Evolutionary conservation across 2,329 filamentous ascomycete species (phyloP).

Genomic region (Verticillium nubilum): DNA sequence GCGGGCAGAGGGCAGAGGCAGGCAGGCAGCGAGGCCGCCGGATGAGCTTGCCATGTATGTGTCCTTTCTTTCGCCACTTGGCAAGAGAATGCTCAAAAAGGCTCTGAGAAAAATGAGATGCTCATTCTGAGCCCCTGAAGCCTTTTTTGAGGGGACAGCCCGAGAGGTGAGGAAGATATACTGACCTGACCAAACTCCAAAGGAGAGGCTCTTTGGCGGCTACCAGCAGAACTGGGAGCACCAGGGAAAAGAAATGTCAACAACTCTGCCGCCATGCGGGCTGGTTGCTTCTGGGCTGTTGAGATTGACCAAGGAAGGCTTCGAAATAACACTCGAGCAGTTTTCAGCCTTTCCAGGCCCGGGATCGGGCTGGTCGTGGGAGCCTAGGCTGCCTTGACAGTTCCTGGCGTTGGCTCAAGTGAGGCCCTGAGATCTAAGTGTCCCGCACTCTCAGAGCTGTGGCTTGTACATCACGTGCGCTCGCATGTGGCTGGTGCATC

Average conservation of each 20-base stretch:
- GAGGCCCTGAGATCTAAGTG: not conserved
- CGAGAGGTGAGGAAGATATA: slow-evolving; percentile 1
- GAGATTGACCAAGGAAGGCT: not conserved
- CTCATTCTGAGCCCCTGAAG: slow-evolving; percentile 1
- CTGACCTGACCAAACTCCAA: slow-evolving; percentile 10
- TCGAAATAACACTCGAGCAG: not conserved
- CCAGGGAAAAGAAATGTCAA: not conserved
- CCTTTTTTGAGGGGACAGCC: not conserved
- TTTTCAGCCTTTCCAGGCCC: not conserved
- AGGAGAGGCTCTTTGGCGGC: slow-evolving; percentile 9
- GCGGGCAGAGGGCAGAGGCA: not conserved
- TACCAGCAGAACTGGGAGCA: slow-evolving; percentile 6
- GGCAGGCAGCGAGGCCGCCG: not conserved
- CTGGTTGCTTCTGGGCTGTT: not conserved
- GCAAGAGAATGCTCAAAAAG: not conserved
- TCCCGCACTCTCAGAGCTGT: not conserved
- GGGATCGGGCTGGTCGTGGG: not conserved
- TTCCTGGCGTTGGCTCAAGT: not conserved
- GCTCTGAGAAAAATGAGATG: not conserved
- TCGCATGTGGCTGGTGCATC: not conserved
- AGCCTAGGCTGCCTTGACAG: not conserved
- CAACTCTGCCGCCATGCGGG: not conserved
- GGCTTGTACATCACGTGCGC: not conserved
- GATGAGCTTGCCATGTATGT: slow-evolving; percentile 1
- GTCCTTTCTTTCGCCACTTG: slow-evolving; percentile 1